A percentile compares a stretch with the other conserved stretches of the same genome.
phyloP scores from a whole-genome alignment of 768 basidiomycete genomes.

The Tulasnella sp. region DNA sequence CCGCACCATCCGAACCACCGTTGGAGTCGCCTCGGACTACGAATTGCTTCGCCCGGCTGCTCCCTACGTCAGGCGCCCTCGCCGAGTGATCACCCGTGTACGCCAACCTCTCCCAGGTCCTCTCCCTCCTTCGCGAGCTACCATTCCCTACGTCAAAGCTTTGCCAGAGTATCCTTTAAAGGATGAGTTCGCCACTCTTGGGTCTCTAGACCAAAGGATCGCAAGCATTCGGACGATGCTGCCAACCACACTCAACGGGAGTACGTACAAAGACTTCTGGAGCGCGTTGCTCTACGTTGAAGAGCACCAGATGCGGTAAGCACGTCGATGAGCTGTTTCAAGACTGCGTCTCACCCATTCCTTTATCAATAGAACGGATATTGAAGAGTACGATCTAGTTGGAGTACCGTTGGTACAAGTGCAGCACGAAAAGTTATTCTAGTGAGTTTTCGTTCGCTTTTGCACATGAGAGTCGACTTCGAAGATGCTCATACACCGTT shows the following conservation, averaged over 20 bases:
- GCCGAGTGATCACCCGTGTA: conserved; percentile 33
- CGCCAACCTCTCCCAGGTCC: neutral
- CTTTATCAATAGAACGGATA: neutral
- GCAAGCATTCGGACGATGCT: conserved; percentile 9
- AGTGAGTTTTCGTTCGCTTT: neutral
- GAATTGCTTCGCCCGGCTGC: conserved; percentile 45
- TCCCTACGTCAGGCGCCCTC: conserved; percentile 44
- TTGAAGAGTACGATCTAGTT: conserved; percentile 21
- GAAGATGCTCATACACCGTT: neutral
- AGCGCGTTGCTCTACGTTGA: conserved; percentile 17
- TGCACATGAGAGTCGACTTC: neutral
- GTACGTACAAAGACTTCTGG: conserved; percentile 18
- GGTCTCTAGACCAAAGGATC: neutral
- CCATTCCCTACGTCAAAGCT: neutral
- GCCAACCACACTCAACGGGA: neutral
- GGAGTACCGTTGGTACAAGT: neutral
- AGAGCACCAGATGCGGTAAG: conserved; percentile 22
- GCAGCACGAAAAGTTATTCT: neutral
- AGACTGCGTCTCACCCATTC: neutral
- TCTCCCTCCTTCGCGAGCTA: neutral
- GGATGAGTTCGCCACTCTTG: neutral
- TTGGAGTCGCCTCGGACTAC: conserved; percentile 38
- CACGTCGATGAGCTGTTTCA: neutral
- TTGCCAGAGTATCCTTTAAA: neutral
- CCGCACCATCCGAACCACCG: conserved; percentile 17